Conservation (phyloP, 2,329 filamentous ascomycete species). For the Triangularia verruculosa region DNA sequence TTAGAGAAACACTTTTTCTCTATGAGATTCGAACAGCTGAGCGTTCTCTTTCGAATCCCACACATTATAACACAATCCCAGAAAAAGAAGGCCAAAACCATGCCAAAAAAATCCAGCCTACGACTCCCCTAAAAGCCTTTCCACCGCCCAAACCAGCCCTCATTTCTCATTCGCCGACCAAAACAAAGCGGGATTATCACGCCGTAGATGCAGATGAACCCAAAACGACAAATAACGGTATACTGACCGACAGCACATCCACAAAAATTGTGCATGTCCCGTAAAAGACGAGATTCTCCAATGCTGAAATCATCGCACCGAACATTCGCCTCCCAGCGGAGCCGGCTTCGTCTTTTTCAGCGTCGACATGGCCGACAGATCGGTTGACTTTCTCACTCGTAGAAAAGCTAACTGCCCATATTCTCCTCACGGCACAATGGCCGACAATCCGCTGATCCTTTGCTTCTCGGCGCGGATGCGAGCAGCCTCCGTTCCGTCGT, state of each 20-base stretch:
- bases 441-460: constrained; percentile 30
- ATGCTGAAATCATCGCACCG: constrained; percentile 14
- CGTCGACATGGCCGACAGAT: constrained; percentile 12
- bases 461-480: constrained; percentile 56
- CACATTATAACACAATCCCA: constrained; percentile 21
- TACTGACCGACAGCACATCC: constrained; percentile 8
- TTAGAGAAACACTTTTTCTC: constrained; percentile 19
- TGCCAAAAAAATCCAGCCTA: constrained; percentile 11
- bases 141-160: background rate
- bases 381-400: background rate
- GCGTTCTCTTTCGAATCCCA: background rate
- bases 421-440: background rate
- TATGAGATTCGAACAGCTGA: constrained; percentile 18
- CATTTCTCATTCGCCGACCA: constrained; percentile 5
- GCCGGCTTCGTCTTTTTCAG: constrained; percentile 9
- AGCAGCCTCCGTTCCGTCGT: constrained; percentile 66
- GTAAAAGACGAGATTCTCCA: constrained; percentile 9
- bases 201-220: constrained; percentile 12
- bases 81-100: constrained; percentile 16
- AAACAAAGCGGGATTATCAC: background rate
- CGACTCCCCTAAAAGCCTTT: background rate
- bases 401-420: background rate
- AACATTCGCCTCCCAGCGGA: background rate
- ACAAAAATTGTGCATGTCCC: constrained; percentile 18
- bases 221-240: constrained; percentile 19